Evolutionary conservation across 169 alveolate genomes (phyloP).

Genomic region (Babesia sp.): DNA sequence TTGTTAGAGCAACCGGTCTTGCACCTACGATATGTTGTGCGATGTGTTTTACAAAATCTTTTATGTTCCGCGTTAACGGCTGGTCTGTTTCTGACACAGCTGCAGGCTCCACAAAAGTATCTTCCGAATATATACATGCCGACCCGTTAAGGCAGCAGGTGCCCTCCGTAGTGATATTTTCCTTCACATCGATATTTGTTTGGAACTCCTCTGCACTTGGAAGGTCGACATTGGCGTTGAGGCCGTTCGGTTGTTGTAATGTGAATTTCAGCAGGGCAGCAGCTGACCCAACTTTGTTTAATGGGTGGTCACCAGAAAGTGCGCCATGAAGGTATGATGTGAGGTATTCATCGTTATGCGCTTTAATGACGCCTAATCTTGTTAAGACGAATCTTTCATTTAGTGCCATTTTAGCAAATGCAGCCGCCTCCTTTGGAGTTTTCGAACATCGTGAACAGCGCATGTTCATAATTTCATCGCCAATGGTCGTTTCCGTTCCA

Average conservation of each 20-base stretch:
- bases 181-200: not conserved
- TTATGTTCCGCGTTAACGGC: slow-evolving; percentile 2
- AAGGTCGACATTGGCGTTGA: not conserved
- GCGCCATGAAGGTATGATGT: slow-evolving; percentile 46
- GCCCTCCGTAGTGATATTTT: not conserved
- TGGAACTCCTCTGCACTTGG: not conserved
- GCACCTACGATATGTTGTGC: slow-evolving; percentile 51
- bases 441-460: slow-evolving; percentile 24
- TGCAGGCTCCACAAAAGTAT: not conserved
- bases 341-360: slow-evolving; percentile 6
- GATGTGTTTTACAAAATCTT: slow-evolving; percentile 21
- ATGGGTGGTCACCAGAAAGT: not conserved
- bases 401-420: slow-evolving; percentile 13
- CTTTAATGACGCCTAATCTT: slow-evolving; percentile 28
- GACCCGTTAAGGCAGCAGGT: slow-evolving; percentile 19
- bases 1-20: slow-evolving; percentile 35
- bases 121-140: slow-evolving; percentile 19
- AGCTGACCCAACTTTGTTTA: slow-evolving; percentile 34
- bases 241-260: not conserved
- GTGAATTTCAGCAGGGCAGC: slow-evolving; percentile 18
- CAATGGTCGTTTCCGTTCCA: not conserved
- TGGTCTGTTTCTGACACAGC: not conserved
- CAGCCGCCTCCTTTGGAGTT: slow-evolving; percentile 36
- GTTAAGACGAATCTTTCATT: slow-evolving; percentile 29
- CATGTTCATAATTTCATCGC: not conserved